Base-by-base conservation (phyloP, 129 eudicot genomes). In the Pulicaria dysenterica region DNA sequence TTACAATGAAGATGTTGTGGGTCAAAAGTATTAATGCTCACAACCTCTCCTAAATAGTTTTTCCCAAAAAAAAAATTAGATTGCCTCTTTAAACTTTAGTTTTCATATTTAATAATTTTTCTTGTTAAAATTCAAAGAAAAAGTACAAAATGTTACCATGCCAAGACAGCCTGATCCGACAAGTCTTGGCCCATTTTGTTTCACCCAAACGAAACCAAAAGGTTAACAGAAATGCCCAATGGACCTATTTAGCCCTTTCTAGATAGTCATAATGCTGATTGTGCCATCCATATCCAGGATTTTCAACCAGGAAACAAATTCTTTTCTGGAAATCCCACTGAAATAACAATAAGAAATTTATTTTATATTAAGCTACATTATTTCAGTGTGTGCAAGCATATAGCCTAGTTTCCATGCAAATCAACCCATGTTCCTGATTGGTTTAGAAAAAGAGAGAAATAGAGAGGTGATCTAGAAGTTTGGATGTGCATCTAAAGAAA, bases 11-110 rank as follows among this genome's bases (percentile, higher is more conserved):
- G 36, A 36, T 58, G 43, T 58, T 58, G 36, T 9, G 53, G 13
- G 64, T 58, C 42, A 58, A 58, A 31, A 58, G 64, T 34, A 58
- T 9, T 36, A 36, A 56, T 56, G 61, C 39, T 39, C 10, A 56
- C 8, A 24, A 13, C 14, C 39, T 0, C 11, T 24, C 61, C 40
- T 19, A 56, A 1, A 56, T 3, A 37, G 10, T 56, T 8, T 56
- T 8, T 7, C 8, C 24, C n/a, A n/a, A n/a, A 7, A 6, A 8
- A 19, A 56, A 19, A 17, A 24, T 12, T 24, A 17, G 39, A 56
- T 39, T 8, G 24, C 8, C 38, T 17, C 0, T 17, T 7, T 17
- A 56, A 3, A 6, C 56, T 3, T 50, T 50, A 16, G 7, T 3
- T 13, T 0, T 13, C 4, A 19, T 50, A 14, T 14, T 14, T 47